Percentiles rank a stretch among this genome's conserved stretches.
Evolutionary conservation across 2,329 filamentous ascomycete genomes (phyloP).

Genomic region (Talaromyces pinophilus): DNA sequence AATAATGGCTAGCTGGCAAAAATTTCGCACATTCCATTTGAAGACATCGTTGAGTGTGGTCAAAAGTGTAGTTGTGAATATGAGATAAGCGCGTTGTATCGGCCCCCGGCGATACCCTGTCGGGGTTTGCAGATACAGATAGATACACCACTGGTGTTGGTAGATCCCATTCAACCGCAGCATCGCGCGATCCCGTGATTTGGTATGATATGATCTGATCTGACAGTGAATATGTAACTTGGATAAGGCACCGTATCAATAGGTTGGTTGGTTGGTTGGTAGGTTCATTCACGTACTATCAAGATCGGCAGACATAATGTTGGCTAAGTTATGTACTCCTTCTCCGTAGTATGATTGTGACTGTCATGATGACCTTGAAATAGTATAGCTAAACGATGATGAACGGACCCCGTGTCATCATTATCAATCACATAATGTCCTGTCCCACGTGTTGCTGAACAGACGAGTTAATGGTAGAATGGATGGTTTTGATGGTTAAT

Average conservation of each 20-base stretch:
- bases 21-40: neutral
- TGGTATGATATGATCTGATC: neutral
- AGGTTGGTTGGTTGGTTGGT: neutral
- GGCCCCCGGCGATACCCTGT: conserved; percentile 6
- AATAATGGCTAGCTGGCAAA: neutral
- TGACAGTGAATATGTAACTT: neutral
- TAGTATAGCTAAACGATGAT: neutral
- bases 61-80: neutral
- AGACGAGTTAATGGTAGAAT: neutral
- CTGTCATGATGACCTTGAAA: neutral
- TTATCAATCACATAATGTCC: neutral
- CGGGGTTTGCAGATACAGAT: neutral
- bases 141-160: neutral
- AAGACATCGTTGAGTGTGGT: neutral
- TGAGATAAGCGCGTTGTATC: neutral
- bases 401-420: conserved; percentile 6
- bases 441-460: conserved; percentile 4
- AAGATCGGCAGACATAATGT: neutral
- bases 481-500: neutral
- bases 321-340: neutral
- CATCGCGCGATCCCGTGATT: conserved; percentile 10
- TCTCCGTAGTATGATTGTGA: neutral
- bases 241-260: neutral
- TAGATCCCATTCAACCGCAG: neutral
- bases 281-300: neutral